Conservation (phyloP, 2,329 filamentous ascomycete species). For the Fusarium austroafricanum region DNA sequence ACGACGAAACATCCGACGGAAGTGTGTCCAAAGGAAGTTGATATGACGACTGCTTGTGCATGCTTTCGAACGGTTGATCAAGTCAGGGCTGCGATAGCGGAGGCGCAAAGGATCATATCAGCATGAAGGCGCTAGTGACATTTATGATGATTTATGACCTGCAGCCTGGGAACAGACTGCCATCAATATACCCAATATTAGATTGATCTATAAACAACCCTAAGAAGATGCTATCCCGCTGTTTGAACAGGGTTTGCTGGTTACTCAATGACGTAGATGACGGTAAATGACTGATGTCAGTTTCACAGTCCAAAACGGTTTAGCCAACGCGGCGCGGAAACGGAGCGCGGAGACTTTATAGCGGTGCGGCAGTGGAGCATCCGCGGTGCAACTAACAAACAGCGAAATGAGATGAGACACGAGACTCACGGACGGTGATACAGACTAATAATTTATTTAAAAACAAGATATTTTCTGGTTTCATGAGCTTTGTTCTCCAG, state of each 20-base stretch:
- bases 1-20: slow-evolving; percentile 22
- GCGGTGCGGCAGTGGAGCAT: not conserved
- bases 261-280: not conserved
- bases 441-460: not conserved
- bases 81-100: slow-evolving; percentile 11
- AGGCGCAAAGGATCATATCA: slow-evolving; percentile 11
- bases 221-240: too few relatives aligned
- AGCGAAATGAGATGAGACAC: not conserved
- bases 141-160: not conserved
- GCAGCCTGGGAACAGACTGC: not conserved
- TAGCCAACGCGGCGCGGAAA: slow-evolving; percentile 11
- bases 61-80: slow-evolving; percentile 30
- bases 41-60: slow-evolving; percentile 27
- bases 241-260: too few relatives aligned
- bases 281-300: not conserved
- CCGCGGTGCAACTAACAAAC: slow-evolving; percentile 1
- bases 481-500: rapidly evolving
- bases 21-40: slow-evolving; percentile 27
- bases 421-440: not conserved
- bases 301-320: not conserved
- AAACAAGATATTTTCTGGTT: not conserved
- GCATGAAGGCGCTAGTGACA: not conserved
- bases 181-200: not conserved
- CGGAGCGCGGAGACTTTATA: slow-evolving; percentile 16
- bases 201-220: not conserved